phyloP scores from a whole-genome alignment of 805 yeast genomes.

The Komagataella kurtzmanii region DNA sequence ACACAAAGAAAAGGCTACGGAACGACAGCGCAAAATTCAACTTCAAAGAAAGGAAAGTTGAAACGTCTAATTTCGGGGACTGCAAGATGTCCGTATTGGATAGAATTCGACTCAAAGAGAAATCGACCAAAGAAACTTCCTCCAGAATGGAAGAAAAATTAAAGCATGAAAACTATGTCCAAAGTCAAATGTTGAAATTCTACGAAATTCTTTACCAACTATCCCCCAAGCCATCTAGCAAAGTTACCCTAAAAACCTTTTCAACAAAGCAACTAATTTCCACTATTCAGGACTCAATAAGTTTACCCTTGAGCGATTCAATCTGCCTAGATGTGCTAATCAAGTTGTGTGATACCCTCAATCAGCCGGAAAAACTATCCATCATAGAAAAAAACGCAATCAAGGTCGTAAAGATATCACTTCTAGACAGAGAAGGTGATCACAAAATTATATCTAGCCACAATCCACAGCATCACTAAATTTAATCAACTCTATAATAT shows the following conservation, averaged over 20 bases:
- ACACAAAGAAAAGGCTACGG: background rate
- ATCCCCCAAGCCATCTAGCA: slow-evolving; percentile 1
- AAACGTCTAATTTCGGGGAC: background rate
- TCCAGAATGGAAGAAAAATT: background rate
- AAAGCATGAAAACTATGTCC: background rate
- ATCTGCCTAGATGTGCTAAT: background rate
- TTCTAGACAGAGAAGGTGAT: background rate
- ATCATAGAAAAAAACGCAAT: background rate
- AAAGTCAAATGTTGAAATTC: background rate
- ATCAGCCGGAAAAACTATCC: background rate
- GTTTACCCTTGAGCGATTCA: background rate
- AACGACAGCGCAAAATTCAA: background rate
- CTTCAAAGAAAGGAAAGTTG: slow-evolving; percentile 1
- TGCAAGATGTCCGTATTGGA: slow-evolving; percentile 1
- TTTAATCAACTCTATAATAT: background rate
- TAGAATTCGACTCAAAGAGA: slow-evolving; percentile 2
- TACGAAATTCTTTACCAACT: slow-evolving; percentile 2
- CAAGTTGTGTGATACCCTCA: background rate
- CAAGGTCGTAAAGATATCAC: background rate
- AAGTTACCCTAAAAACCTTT: background rate
- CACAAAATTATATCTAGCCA: background rate
- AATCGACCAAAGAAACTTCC: background rate
- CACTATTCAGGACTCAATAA: background rate
- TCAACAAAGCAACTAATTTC: background rate
- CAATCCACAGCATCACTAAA: background rate